Conservation (phyloP, 306 rosid species). For the Carpinus fangiana region DNA sequence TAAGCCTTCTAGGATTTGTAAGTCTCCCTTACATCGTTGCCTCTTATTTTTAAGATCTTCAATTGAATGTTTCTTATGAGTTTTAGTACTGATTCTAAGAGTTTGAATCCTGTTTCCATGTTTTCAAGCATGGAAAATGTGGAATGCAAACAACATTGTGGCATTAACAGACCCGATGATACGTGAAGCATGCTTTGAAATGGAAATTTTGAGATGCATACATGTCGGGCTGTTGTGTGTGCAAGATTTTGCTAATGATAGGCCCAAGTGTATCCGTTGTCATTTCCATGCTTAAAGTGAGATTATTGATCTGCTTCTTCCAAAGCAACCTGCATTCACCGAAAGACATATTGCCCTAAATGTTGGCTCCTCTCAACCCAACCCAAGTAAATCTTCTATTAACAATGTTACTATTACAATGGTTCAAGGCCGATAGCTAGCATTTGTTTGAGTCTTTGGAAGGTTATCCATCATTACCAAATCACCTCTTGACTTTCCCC, state of each 20-base stretch:
- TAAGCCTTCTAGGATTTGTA: conserved; percentile 29
- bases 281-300: not conserved
- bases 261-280: not conserved
- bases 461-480: no score
- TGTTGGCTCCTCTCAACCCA: not conserved
- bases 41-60: not conserved
- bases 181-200: not conserved
- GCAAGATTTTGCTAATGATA: not conserved
- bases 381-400: not conserved
- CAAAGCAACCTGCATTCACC: not conserved
- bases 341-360: not conserved
- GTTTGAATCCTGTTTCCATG: not conserved
- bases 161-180: not conserved
- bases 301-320: not conserved
- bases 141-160: not conserved
- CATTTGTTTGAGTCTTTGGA: no score
- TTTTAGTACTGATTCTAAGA: no score
- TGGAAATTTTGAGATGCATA: no score
- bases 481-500: no score
- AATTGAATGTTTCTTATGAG: not conserved
- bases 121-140: not conserved
- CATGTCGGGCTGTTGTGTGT: no score
- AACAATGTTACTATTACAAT: not conserved
- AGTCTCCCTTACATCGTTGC: not conserved
- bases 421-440: not conserved